Base-by-base conservation (phyloP, 192 early-diverging fungal genomes). In the Backusella tarrabulga region DNA sequence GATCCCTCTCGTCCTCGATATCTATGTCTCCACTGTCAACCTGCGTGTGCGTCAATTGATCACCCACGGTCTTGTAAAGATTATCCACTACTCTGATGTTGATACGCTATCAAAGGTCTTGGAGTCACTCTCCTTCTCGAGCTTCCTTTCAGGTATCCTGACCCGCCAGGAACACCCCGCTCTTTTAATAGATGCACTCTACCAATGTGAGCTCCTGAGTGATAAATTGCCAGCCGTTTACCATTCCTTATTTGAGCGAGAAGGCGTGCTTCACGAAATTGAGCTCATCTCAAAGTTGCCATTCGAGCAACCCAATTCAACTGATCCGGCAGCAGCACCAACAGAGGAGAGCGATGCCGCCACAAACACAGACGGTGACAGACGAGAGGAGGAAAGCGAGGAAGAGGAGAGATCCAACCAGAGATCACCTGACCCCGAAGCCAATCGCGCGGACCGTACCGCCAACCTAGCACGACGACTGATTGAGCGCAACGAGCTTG, bases 191-290 rank as follows among this genome's bases (percentile, higher is more conserved):
- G 87, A 83, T 11, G 90, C 90, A 1, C 76, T 95, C 4, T 88
- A 90, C 67, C 84, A 95, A n/a, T 77, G 89, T 5, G 75, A 85
- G 12, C 74, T 95, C 1, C 86, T 95, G 7, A 78, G 93, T 60
- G 84, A 85, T 14, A 92, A 89, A 73, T 83, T 93, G 15, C 91
- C 92, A 0, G 79, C 82, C 2, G 23, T 79, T 6, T 95, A 91
- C 77, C 73, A 76, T 11, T 77, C 72, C 8, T 85, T 85, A 71
- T 92, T 97, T 80, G 81, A 87, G 41, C 84, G 94, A 26, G 96
- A 97, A 71, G 96, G 96, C 3, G 90, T 95, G 4, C 75, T 88
- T 1, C 85, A 88, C 71, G 89, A 91, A 54, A 83, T 96, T 54
- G 69, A 76, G 34, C 40, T 42, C 19, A 41, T 83, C 17, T 78